These are phyloP conservation scores for Spatholobus suberectus DNA, from an alignment of 306 rosid genomes.

Conservation along the genomic window DNA sequence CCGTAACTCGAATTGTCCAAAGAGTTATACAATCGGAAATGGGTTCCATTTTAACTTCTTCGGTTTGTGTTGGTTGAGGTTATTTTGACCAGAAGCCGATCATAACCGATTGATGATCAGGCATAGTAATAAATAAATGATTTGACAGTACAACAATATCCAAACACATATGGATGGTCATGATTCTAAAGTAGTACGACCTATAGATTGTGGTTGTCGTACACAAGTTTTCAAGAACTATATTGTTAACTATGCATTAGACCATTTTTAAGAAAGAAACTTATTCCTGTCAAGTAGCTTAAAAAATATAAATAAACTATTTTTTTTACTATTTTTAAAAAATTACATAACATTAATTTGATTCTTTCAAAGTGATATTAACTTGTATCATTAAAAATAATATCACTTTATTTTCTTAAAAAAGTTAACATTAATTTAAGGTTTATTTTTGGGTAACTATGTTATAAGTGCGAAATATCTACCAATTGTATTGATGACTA, in stretches of 20 bases:
- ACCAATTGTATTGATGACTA: too few relatives aligned
- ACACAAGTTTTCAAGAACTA: background rate
- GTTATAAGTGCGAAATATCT: too few relatives aligned
- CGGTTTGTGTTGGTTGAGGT: too few relatives aligned
- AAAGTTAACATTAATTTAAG: background rate
- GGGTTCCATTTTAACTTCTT: too few relatives aligned
- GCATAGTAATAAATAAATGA: background rate
- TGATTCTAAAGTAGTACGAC: background rate
- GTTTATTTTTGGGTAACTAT: too few relatives aligned
- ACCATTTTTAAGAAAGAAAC: background rate
- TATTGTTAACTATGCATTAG: background rate
- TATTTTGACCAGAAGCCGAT: too few relatives aligned
- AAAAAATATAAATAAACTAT: background rate
- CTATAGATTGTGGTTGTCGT: background rate
- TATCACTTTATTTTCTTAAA: background rate
- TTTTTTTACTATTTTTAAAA: too few relatives aligned
- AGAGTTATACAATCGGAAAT: too few relatives aligned
- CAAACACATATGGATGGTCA: conserved; percentile 9
- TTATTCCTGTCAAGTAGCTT: background rate
- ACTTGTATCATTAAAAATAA: background rate
- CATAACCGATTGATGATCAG: too few relatives aligned
- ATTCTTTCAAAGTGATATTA: background rate
- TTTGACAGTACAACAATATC: background rate
- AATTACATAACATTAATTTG: background rate
- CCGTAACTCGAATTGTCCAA: too few relatives aligned